phyloP scores from a whole-genome alignment of 768 basidiomycete genomes.

The Lentinula detonsa region DNA sequence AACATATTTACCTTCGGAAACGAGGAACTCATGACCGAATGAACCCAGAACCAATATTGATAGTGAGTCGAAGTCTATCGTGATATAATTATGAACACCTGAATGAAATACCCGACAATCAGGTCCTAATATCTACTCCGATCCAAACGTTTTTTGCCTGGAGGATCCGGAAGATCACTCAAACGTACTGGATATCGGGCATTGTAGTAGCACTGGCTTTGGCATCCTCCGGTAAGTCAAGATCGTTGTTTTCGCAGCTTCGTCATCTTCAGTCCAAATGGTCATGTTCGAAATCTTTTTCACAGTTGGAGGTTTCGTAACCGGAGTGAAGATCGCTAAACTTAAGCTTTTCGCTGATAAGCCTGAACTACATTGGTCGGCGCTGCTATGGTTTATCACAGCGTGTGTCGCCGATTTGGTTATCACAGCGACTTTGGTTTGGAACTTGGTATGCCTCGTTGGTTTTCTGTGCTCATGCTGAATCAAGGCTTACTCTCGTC shows the following conservation, averaged over 20 bases:
- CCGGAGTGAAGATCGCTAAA: not conserved
- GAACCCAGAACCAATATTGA: not conserved
- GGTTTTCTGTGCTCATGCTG: not conserved
- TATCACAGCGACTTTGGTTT: constrained; percentile 1
- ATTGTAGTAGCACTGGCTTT: constrained; percentile 3
- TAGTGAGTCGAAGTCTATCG: not conserved
- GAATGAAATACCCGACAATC: constrained; percentile 15
- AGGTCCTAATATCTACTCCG: constrained; percentile 13
- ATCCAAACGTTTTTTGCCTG: constrained; percentile 13
- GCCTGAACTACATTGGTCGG: constrained; percentile 4
- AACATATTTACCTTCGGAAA: constrained; percentile 12
- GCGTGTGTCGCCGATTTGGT: constrained; percentile 2
- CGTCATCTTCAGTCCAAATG: not conserved
- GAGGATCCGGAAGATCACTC: constrained; percentile 10
- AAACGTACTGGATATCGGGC: constrained; percentile 4
- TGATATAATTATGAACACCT: constrained; percentile 14
- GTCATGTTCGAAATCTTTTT: not conserved
- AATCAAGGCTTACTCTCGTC: not conserved
- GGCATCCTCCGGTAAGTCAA: constrained; percentile 1
- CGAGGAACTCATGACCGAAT: not conserved
- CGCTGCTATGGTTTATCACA: constrained; percentile 5
- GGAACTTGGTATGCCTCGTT: not conserved
- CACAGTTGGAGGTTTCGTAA: not conserved
- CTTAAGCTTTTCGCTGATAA: constrained; percentile 4
- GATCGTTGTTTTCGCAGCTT: not conserved